Evolutionary conservation across 2,329 filamentous ascomycete genomes (phyloP).

Genomic region (Tricladium varicosporioides): DNA sequence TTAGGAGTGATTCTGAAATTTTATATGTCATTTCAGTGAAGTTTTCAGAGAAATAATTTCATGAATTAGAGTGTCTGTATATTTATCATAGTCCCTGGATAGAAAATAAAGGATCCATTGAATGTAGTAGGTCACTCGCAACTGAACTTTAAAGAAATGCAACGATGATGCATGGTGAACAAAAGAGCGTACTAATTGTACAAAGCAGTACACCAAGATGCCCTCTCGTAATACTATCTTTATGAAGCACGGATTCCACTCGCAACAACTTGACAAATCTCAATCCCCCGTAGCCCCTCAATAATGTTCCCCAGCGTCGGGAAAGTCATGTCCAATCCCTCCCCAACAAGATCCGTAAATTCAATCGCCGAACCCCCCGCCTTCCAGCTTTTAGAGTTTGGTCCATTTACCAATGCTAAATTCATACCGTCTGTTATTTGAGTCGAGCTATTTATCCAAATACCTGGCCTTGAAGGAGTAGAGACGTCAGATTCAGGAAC

Average conservation of each 20-base stretch:
- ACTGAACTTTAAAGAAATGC: too few species aligned
- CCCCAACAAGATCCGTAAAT: conserved; percentile 15
- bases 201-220: too few species aligned
- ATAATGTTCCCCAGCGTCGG: conserved; percentile 20
- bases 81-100: too few species aligned
- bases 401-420: not conserved
- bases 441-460: not conserved
- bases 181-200: too few species aligned
- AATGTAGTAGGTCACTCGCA: too few species aligned
- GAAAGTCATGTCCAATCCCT: conserved; percentile 15
- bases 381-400: conserved; percentile 18
- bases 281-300: conserved; percentile 16
- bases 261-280: conserved; percentile 12
- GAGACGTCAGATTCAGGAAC: not conserved
- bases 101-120: too few species aligned
- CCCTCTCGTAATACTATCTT: too few species aligned
- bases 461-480: not conserved
- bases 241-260: conserved; percentile 4
- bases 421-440: not conserved
- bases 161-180: too few species aligned
- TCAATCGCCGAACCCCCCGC: conserved; percentile 12
- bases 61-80: too few species aligned
- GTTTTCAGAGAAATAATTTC: too few species aligned
- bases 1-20: not conserved
- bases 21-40: not conserved